Conservation (phyloP, 2,329 filamentous ascomycete species). For the Albophoma yamanashiensis region DNA sequence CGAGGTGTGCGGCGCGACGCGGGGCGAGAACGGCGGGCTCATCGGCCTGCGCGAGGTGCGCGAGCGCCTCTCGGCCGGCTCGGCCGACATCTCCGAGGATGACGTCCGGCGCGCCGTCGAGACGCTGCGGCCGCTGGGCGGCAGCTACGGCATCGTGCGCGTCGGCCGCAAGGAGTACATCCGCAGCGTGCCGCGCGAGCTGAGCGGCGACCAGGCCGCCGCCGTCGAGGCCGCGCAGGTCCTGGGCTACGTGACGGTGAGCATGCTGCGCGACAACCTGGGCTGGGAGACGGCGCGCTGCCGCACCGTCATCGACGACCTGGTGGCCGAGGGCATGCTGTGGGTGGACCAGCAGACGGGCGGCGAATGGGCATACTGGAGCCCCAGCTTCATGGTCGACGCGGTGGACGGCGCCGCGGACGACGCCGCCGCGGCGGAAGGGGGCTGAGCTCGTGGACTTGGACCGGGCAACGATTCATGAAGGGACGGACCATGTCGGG, state of each 20-base stretch:
- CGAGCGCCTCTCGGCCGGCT: conserved; percentile 59
- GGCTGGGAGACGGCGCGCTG: conserved; percentile 76
- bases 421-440: neutral
- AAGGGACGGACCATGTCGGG: neutral
- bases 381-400: conserved; percentile 59
- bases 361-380: conserved; percentile 88
- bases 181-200: conserved; percentile 83
- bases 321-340: conserved; percentile 79
- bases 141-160: conserved; percentile 73
- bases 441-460: conserved; percentile 4
- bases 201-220: conserved; percentile 87
- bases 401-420: conserved; percentile 11
- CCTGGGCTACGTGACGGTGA: conserved; percentile 79
- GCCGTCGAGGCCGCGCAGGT: conserved; percentile 88
- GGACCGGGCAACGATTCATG: neutral
- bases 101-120: conserved; percentile 85
- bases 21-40: conserved; percentile 85
- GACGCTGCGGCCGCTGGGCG: conserved; percentile 76
- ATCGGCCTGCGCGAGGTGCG: conserved; percentile 75
- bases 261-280: conserved; percentile 80
- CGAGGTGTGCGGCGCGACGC: conserved; percentile 77
- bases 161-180: conserved; percentile 84
- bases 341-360: conserved; percentile 83
- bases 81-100: conserved; percentile 67
- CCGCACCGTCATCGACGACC: conserved; percentile 82